Base-by-base conservation (phyloP, 78 protist genomes). In the Emiliania huxleyi region DNA sequence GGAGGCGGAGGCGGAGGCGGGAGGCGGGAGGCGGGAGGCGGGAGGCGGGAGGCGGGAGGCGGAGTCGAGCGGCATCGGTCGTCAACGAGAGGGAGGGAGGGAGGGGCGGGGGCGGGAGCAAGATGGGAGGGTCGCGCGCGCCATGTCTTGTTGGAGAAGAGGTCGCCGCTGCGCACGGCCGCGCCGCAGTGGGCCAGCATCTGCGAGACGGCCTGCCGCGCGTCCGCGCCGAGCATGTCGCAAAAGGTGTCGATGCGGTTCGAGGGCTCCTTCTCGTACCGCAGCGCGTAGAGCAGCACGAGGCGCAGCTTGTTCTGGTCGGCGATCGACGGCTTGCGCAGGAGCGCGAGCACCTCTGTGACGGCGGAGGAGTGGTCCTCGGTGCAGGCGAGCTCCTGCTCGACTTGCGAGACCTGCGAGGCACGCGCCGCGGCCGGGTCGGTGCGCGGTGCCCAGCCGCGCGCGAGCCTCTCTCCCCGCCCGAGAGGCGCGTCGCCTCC, bases 301-400 rank as follows among this genome's bases (percentile, higher is more conserved):
- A 98, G 87, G 12, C 97, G 96, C 35, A 97, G 87, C 90, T 81
- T 87, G 90, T 97, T 98, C 56, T 6, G 0, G 21, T 55, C 42
- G 6, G 92, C 5, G 35, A 90, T 35, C 38, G 91, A 44, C 1
- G 56, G 79, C 49, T 91, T 69, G 22, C 46, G 73, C 38, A 95
- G 0, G 69, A 92, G 29, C 23, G 38, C 88, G 21, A 23, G 25
- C 43, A 93, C 87, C 15, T 44, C 45, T 46, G 55, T 37, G 43
- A 40, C 87, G 22, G 93, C 93, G 4, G 81, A 35, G 29, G 33
- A 5, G 89, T 94, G 96, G 71, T 94, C 96, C 55, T 92, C 79
- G 8, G 91, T 79, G 75, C 97, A 94, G 1, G 98, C 98, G 43
- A 98, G 92, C 79, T 94, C 97, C 93, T 98, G 99, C 96, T 98